Conservation (phyloP, 257 asterid species). For the Solanum piurae region DNA sequence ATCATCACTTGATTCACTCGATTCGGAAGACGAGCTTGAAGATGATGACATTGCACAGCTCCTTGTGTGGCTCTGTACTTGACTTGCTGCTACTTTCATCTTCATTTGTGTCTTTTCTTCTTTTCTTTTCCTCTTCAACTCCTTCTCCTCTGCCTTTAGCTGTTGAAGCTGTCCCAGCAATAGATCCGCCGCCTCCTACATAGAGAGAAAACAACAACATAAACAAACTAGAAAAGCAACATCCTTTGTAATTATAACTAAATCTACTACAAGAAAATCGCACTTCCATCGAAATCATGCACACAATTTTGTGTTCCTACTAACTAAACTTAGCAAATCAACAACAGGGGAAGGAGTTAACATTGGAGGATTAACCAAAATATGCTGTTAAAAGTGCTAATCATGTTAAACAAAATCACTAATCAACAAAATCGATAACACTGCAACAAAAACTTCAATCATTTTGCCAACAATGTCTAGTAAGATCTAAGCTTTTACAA, state of each 20-base stretch:
- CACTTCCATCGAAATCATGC: background rate
- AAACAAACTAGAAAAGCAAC: background rate
- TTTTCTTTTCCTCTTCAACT: constrained; percentile 26
- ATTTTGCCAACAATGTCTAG: background rate
- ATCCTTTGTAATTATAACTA: too few species aligned
- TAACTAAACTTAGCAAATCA: background rate
- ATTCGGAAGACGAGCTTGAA: constrained; percentile 51
- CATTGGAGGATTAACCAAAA: background rate
- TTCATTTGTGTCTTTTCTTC: constrained; percentile 29
- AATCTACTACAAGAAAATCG: background rate
- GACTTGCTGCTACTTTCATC: constrained; percentile 7
- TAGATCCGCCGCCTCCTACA: constrained; percentile 52
- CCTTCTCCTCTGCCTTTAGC: constrained; percentile 35
- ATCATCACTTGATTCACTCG: constrained; percentile 71
- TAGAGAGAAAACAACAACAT: background rate
- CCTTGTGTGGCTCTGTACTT: background rate
- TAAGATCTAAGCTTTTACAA: background rate
- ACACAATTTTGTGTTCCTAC: background rate
- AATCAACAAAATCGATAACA: background rate
- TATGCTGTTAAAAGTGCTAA: background rate
- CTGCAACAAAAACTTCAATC: background rate
- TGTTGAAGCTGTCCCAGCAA: constrained; percentile 46
- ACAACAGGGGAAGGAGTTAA: background rate
- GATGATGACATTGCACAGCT: constrained; percentile 17
- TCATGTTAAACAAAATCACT: background rate